phyloP scores from a whole-genome alignment of 345 rosid genomes.

The Pistacia integerrima region DNA sequence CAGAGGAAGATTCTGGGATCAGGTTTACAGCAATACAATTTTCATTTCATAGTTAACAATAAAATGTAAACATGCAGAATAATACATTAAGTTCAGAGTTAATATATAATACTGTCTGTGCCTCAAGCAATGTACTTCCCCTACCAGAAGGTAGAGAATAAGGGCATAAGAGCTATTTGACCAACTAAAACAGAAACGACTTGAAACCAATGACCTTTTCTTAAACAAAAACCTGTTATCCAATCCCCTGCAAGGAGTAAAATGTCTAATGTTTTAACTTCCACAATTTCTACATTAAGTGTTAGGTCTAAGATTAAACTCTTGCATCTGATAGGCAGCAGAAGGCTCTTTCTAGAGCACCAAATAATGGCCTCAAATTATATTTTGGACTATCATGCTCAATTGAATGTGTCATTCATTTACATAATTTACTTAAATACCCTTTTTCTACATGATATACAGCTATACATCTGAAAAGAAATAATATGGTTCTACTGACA shows the following conservation, averaged over 20 bases:
- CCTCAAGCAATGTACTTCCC: not conserved
- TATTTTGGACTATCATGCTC: not conserved
- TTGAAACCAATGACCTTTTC: not conserved
- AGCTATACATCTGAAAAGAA: not conserved
- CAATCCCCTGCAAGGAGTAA: not conserved
- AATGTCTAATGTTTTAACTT: not conserved
- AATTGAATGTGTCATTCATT: too few relatives aligned
- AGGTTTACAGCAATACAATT: slow-evolving; percentile 1
- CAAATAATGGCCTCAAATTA: not conserved
- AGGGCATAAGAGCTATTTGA: not conserved
- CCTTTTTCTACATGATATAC: not conserved
- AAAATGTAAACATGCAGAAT: not conserved
- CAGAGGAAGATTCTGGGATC: slow-evolving; percentile 18
- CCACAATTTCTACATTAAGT: not conserved
- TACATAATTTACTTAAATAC: too few relatives aligned
- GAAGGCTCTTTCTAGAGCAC: not conserved
- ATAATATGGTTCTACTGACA: not conserved
- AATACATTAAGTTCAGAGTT: not conserved
- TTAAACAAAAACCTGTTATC: not conserved
- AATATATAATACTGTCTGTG: not conserved
- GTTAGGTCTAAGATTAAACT: not conserved
- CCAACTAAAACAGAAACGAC: not conserved
- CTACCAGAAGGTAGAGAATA: not conserved
- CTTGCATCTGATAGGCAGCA: not conserved
- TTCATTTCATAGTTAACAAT: not conserved